A percentile compares a stretch with the other conserved stretches of the same genome.
These are phyloP conservation scores for Trichophyton schoenleinii DNA, from an alignment of 2,329 filamentous ascomycete species.

Conservation along the genomic window DNA sequence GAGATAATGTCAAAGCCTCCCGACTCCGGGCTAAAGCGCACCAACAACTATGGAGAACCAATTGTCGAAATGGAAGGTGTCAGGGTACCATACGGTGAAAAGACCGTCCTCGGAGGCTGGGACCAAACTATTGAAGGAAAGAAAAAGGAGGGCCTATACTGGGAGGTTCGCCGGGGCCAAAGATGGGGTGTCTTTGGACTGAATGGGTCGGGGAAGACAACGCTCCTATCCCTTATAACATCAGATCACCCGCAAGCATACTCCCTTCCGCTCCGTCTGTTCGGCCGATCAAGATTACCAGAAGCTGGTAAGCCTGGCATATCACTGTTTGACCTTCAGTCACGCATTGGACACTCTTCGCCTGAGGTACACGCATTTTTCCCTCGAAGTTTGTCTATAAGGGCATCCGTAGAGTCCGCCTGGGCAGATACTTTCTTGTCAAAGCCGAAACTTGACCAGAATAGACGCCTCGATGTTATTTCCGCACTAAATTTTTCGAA, in stretches of 20 bases:
- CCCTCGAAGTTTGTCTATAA: constrained; percentile 60
- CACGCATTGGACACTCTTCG: constrained; percentile 79
- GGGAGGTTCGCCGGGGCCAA: constrained; percentile 71
- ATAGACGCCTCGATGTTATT: constrained; percentile 50
- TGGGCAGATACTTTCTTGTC: constrained; percentile 80
- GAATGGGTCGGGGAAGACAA: constrained; percentile 92
- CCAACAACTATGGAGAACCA: constrained; percentile 44
- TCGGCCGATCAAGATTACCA: constrained; percentile 69
- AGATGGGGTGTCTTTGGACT: constrained; percentile 88
- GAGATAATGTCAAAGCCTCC: constrained; percentile 1
- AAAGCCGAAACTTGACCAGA: constrained; percentile 50
- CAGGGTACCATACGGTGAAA: constrained; percentile 64
- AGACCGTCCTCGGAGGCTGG: constrained; percentile 72
- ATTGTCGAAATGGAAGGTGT: constrained; percentile 82
- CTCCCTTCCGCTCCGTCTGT: constrained; percentile 72
- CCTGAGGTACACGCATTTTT: constrained; percentile 93
- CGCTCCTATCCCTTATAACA: constrained; percentile 77
- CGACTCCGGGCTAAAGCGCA: not conserved
- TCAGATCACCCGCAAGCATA: constrained; percentile 96
- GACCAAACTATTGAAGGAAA: constrained; percentile 42
- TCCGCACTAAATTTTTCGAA: constrained; percentile 65
- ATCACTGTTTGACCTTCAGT: constrained; percentile 85
- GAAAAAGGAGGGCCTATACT: constrained; percentile 53
- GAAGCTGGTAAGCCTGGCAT: constrained; percentile 59
- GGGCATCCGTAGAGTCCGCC: constrained; percentile 67